Conservation (phyloP, 768 basidiomycete genomes). For the Hemileccinum rubropunctum region DNA sequence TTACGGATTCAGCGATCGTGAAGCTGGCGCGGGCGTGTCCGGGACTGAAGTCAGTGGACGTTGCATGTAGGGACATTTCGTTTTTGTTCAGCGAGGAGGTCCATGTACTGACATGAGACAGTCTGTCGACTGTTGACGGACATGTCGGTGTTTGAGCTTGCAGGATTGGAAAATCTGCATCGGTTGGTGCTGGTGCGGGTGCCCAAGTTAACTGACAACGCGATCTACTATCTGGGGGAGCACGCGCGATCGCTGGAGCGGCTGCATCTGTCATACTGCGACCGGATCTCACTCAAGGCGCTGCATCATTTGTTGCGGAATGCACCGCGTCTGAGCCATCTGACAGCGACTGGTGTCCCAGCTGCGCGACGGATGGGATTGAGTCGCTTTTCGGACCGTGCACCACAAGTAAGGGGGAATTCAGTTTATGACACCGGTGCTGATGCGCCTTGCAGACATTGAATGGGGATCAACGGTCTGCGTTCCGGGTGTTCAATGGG, state of each 20-base stretch:
- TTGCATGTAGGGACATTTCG: slow-evolving; percentile 65
- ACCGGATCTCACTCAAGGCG: slow-evolving; percentile 72
- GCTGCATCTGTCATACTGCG: slow-evolving; percentile 85
- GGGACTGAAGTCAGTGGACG: slow-evolving; percentile 76
- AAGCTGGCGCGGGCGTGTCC: slow-evolving; percentile 67
- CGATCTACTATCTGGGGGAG: slow-evolving; percentile 74
- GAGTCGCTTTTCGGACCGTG: slow-evolving; percentile 70
- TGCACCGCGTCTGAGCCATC: slow-evolving; percentile 60
- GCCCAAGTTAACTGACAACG: slow-evolving; percentile 80
- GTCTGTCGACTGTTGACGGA: slow-evolving; percentile 85
- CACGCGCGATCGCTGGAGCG: slow-evolving; percentile 69
- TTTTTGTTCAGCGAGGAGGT: slow-evolving; percentile 3
- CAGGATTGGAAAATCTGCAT: slow-evolving; percentile 63
- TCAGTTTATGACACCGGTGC: background rate
- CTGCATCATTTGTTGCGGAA: slow-evolving; percentile 66
- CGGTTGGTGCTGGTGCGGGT: slow-evolving; percentile 81
- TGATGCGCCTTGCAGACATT: slow-evolving; percentile 45
- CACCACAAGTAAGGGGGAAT: slow-evolving; percentile 52
- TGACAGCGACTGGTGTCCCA: slow-evolving; percentile 78
- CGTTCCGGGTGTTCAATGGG: slow-evolving; percentile 80
- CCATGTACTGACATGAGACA: slow-evolving; percentile 30
- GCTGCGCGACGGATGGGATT: slow-evolving; percentile 69
- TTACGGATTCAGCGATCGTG: slow-evolving; percentile 77
- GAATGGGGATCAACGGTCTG: slow-evolving; percentile 61
- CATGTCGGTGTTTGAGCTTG: slow-evolving; percentile 78